phyloP scores from a whole-genome alignment of 2,329 filamentous ascomycete genomes.

The Colletotrichum spinosum region DNA sequence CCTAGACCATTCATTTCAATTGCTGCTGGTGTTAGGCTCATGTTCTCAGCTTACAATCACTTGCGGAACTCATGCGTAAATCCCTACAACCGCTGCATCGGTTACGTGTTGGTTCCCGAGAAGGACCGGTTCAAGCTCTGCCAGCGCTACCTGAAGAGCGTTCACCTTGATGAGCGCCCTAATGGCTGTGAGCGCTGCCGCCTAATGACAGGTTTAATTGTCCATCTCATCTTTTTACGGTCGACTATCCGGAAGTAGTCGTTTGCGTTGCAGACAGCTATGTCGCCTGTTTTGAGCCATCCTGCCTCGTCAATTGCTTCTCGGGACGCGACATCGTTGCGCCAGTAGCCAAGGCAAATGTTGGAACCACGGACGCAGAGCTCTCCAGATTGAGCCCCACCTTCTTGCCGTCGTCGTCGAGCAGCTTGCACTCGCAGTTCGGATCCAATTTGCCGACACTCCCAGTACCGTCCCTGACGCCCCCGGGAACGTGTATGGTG shows the following conservation, averaged over 20 bases:
- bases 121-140: conserved; percentile 65
- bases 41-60: neutral
- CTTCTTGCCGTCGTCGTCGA: conserved; percentile 65
- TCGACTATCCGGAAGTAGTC: conserved; percentile 59
- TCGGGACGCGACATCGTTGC: conserved; percentile 64
- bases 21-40: conserved; percentile 40
- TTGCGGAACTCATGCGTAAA: conserved; percentile 54
- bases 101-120: conserved; percentile 63
- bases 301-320: conserved; percentile 62
- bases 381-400: conserved; percentile 61
- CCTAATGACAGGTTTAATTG: neutral
- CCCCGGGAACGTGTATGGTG: conserved; percentile 55
- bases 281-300: conserved; percentile 71
- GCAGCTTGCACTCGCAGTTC: conserved; percentile 64
- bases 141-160: conserved; percentile 69
- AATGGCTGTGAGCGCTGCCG: conserved; percentile 6
- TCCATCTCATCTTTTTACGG: conserved; percentile 58
- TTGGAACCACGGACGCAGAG: conserved; percentile 67
- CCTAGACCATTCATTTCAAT: conserved; percentile 63
- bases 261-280: conserved; percentile 60
- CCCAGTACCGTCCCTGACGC: conserved; percentile 53
- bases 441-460: conserved; percentile 65
- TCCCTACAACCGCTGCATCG: conserved; percentile 67
- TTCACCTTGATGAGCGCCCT: conserved; percentile 71
- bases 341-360: conserved; percentile 70